Conservation (phyloP, 805 yeast species). For the Metschnikowia koreensis region DNA sequence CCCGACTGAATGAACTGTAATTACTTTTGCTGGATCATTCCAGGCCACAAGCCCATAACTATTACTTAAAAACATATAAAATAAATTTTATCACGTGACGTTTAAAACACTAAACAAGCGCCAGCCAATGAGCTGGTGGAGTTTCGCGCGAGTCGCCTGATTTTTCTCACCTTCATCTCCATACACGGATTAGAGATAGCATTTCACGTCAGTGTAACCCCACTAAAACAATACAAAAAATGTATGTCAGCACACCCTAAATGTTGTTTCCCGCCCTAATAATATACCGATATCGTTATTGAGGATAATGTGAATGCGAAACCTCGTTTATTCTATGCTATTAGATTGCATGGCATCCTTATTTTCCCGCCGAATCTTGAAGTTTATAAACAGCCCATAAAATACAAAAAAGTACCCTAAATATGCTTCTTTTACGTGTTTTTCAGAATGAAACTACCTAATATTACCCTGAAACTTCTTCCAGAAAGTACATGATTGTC, state of each 20-base stretch:
- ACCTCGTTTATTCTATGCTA: neutral
- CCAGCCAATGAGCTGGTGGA: constrained; percentile 9
- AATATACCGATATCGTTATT: neutral
- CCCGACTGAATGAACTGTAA: too few species aligned
- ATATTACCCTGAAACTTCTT: neutral
- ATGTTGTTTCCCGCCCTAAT: neutral
- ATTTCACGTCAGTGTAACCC: constrained; percentile 3
- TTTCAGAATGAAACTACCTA: neutral
- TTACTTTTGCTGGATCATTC: too few species aligned
- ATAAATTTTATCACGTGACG: neutral
- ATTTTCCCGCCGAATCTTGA: neutral
- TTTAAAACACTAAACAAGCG: neutral
- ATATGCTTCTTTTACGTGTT: too few species aligned
- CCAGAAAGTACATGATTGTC: too few species aligned
- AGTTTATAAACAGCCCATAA: neutral
- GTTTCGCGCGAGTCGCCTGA: constrained; percentile 11
- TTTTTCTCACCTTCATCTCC: constrained; percentile 9
- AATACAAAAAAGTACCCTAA: neutral
- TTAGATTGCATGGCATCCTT: too few species aligned
- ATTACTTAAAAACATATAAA: neutral
- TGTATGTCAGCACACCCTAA: neutral
- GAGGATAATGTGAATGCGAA: neutral
- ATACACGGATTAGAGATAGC: neutral
- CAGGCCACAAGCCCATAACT: neutral
- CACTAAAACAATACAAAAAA: neutral